Evolutionary conservation across 1,139 yeast species (phyloP).

Genomic region (Yamadazyma atlantica): DNA sequence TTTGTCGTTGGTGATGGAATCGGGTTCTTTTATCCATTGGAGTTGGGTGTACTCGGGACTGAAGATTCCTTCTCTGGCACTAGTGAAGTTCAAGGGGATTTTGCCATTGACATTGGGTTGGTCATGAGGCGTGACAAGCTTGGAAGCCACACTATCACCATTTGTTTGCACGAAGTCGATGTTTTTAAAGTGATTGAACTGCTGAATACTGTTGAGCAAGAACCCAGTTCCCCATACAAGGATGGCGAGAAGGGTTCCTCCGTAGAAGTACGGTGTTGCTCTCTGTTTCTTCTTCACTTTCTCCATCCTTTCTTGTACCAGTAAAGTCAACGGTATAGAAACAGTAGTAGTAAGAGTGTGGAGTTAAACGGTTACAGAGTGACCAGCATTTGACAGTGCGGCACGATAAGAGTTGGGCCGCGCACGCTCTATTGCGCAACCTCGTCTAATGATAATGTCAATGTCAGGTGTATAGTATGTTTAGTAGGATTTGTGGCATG

Average conservation of each 20-base stretch:
- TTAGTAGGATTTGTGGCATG: too few relatives aligned
- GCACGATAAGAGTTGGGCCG: not conserved
- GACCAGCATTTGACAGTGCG: not conserved
- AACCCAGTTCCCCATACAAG: constrained; percentile 42
- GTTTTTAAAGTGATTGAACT: not conserved
- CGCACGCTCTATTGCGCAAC: too few relatives aligned
- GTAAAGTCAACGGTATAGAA: too few relatives aligned
- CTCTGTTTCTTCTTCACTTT: too few relatives aligned
- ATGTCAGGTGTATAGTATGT: not conserved
- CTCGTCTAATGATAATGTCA: too few relatives aligned
- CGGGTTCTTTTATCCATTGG: constrained; percentile 66
- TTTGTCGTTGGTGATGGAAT: constrained; percentile 41
- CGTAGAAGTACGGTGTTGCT: not conserved
- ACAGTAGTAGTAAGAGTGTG: not conserved
- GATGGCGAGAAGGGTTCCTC: constrained; percentile 17
- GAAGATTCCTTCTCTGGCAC: constrained; percentile 51
- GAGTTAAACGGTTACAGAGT: not conserved
- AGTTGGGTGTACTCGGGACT: constrained; percentile 48
- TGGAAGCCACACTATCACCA: too few relatives aligned
- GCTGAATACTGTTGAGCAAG: constrained; percentile 26
- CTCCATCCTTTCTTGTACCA: too few relatives aligned
- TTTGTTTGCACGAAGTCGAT: too few relatives aligned
- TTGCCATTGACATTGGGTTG: constrained; percentile 27
- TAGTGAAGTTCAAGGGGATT: constrained; percentile 29
- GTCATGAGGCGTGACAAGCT: constrained; percentile 8